These are phyloP conservation scores for Citrus inodora DNA, from an alignment of 345 rosid species.

Conservation along the genomic window DNA sequence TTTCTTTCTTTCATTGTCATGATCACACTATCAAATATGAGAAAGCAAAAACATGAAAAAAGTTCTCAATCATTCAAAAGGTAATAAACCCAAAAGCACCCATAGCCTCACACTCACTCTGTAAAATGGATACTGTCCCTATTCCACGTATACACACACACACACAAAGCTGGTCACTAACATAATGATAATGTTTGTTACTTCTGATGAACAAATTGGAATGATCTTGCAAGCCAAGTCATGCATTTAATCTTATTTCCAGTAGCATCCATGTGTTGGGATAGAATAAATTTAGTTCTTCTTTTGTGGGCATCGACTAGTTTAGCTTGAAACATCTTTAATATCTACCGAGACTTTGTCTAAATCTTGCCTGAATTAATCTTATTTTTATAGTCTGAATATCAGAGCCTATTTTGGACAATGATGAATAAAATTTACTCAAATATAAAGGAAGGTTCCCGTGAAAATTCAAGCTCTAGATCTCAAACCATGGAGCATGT, in stretches of 20 bases:
- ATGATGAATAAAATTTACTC: too few relatives aligned
- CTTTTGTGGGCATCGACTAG: neutral
- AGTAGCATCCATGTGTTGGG: neutral
- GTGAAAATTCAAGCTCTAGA: too few relatives aligned
- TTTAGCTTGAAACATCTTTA: too few relatives aligned
- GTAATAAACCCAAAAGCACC: neutral
- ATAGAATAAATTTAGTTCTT: neutral
- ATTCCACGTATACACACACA: too few relatives aligned
- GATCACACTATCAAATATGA: neutral
- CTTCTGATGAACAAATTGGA: neutral
- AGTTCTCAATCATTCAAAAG: conserved; percentile 6
- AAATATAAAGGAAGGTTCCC: too few relatives aligned
- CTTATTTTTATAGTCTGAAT: too few relatives aligned
- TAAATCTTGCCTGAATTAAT: too few relatives aligned
- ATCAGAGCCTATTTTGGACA: too few relatives aligned
- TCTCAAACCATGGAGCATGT: too few relatives aligned
- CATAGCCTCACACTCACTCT: neutral
- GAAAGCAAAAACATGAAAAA: neutral
- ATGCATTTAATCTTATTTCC: neutral
- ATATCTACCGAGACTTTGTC: too few relatives aligned
- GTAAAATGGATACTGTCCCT: too few relatives aligned
- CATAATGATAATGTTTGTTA: neutral
- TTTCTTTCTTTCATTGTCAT: neutral
- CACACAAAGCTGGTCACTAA: neutral
- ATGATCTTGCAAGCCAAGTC: neutral